A percentile compares a stretch with the other conserved stretches of the same genome.
phyloP scores from a whole-genome alignment of 1,284 basidiomycete genomes.

The Agroathelia rolfsii region DNA sequence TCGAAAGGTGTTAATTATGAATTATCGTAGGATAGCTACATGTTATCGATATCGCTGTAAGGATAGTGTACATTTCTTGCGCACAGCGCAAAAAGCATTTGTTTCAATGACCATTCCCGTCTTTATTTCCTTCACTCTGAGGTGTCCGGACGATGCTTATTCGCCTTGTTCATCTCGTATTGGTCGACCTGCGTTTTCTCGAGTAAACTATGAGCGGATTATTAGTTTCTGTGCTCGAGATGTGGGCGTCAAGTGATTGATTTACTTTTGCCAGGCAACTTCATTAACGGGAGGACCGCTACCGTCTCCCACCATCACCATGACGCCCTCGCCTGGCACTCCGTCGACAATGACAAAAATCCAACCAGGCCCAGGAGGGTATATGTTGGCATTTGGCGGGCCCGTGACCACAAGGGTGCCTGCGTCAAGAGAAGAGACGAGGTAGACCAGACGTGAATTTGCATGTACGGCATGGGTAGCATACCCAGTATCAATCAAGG shows the following conservation, averaged over 20 bases:
- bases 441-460: slow-evolving; percentile 67
- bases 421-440: slow-evolving; percentile 29
- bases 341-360: slow-evolving; percentile 62
- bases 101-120: too few relatives aligned
- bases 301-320: slow-evolving; percentile 65
- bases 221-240: too few relatives aligned
- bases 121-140: too few relatives aligned
- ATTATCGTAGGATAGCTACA: too few relatives aligned
- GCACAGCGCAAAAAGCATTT: too few relatives aligned
- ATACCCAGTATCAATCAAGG: slow-evolving; percentile 70
- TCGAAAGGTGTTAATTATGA: too few relatives aligned
- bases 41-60: too few relatives aligned
- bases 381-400: slow-evolving; percentile 54
- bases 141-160: too few relatives aligned
- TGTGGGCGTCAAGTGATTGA: slow-evolving; percentile 6
- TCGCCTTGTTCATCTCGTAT: slow-evolving; percentile 30
- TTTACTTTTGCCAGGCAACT: slow-evolving; percentile 46
- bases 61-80: too few relatives aligned
- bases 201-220: slow-evolving; percentile 26
- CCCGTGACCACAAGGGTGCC: slow-evolving; percentile 36
- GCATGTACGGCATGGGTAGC: slow-evolving; percentile 74
- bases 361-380: slow-evolving; percentile 78
- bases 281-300: slow-evolving; percentile 46
- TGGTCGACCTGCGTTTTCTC: slow-evolving; percentile 41
- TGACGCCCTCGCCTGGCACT: slow-evolving; percentile 56